Evolutionary conservation across 2,329 filamentous ascomycete genomes (phyloP).

Genomic region (Daldinia sp.): DNA sequence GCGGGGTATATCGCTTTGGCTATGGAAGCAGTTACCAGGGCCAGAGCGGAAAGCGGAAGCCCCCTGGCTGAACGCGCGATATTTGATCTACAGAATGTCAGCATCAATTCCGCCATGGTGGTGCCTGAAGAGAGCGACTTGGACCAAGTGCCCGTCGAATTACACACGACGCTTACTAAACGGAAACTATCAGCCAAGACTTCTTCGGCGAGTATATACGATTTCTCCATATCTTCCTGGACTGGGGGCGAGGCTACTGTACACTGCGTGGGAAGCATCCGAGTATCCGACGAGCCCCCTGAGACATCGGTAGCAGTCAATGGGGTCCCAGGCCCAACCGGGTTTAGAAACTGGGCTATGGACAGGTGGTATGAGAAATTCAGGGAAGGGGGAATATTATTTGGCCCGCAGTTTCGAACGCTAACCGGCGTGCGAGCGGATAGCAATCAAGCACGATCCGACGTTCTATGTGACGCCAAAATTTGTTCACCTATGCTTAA

Average conservation of each 20-base stretch:
- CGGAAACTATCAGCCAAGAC: background rate
- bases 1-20: conserved; percentile 34
- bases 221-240: background rate
- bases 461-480: background rate
- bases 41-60: background rate
- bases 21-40: conserved; percentile 26
- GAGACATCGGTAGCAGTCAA: background rate
- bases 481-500: background rate
- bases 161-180: background rate
- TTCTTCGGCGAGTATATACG: background rate
- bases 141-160: background rate
- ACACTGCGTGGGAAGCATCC: background rate
- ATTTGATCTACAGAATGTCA: background rate
- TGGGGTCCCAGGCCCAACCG: background rate
- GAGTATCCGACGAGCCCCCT: background rate
- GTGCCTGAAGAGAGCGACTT: background rate
- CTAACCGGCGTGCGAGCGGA: background rate
- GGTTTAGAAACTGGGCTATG: background rate
- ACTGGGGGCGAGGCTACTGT: background rate
- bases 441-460: background rate
- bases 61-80: background rate
- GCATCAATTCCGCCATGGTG: background rate
- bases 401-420: background rate
- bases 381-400: background rate
- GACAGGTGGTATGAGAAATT: background rate